Evolutionary conservation across 345 rosid species (phyloP), one percentile per base, ranked within the genome.

Genomic region (Moricandia moricandioides): DNA sequence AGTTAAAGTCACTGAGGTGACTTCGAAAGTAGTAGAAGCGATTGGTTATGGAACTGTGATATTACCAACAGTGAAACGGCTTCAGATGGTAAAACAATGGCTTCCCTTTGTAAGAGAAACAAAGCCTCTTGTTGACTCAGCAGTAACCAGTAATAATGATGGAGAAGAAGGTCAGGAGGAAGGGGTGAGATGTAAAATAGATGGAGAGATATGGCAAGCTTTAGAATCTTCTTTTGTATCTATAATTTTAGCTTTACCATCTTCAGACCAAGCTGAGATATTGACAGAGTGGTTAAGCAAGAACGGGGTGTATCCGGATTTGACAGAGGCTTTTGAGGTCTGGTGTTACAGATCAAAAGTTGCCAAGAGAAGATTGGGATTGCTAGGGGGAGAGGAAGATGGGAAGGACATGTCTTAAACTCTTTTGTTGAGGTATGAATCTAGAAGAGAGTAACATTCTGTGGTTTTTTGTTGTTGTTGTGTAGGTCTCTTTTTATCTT

Each of bases 261-360:
- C 97, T 5, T 76, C 71, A 10, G 88, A 94, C 37, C 97, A 88
- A 73, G 89, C 97, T 21, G 88, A 86, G 83, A 86, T 94, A 83
- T 79, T 94, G 80, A 81, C 87, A 0, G 95, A 88, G 57, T 94
- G 98, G 97, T 77, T 91, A 67, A 82, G 78, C 12, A 79, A 69
- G 64, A 85, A 81, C 9, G 83, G 86, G 57, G 77, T 81, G 70
- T 94, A 91, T 86, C 97, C 98, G 10, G 96, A 94, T 81, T 81
- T 94, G 70, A 88, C 95, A 0, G 97, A 94, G 78, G 98, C 93
- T 49, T 91, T 91, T 69, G 96, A 94, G 76, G 85, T 85, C 40
- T 94, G 97, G 98, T 89, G 97, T 82, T 86, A 81, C 78, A 81
- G 95, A 79, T 84, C 96, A 52, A 91, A 90, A 82, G 88, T 87